These are phyloP conservation scores for Trypanosoma mega DNA, from an alignment of 208 protist species.

Conservation along the genomic window DNA sequence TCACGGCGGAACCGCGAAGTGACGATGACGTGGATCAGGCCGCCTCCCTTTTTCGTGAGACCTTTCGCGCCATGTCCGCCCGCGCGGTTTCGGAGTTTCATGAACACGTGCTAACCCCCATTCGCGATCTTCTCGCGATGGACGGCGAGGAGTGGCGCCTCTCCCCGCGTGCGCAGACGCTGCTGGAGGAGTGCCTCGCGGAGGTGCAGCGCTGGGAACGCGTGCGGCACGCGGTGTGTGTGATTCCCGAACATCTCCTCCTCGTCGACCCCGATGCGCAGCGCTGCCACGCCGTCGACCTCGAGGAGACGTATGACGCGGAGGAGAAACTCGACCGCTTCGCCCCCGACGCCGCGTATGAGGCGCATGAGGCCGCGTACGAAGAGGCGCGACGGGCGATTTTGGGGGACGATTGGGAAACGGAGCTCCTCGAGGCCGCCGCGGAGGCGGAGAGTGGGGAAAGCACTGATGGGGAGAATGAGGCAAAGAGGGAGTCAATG, in stretches of 20 bases:
- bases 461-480: constrained; percentile 32
- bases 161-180: constrained; percentile 94
- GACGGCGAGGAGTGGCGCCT: constrained; percentile 93
- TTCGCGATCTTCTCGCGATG: constrained; percentile 81
- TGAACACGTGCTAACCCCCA: constrained; percentile 67
- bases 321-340: constrained; percentile 94
- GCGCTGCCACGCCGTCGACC: constrained; percentile 94
- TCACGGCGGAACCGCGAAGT: constrained; percentile 85
- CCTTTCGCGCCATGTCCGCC: constrained; percentile 69
- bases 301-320: constrained; percentile 86
- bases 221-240: constrained; percentile 64
- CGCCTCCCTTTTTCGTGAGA: constrained; percentile 62
- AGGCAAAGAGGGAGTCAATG: constrained; percentile 15
- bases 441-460: constrained; percentile 52
- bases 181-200: constrained; percentile 95
- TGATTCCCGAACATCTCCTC: constrained; percentile 83
- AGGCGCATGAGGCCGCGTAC: constrained; percentile 93
- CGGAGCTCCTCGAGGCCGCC: constrained; percentile 63
- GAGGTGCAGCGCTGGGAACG: constrained; percentile 89
- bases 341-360: constrained; percentile 92
- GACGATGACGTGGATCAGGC: constrained; percentile 96
- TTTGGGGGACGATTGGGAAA: constrained; percentile 91
- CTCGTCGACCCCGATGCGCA: constrained; percentile 95
- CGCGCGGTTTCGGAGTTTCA: constrained; percentile 62
- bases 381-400: constrained; percentile 86